Base-by-base conservation (phyloP, 495 filamentous ascomycete species). In the Aspergillus incahuasiensis region DNA sequence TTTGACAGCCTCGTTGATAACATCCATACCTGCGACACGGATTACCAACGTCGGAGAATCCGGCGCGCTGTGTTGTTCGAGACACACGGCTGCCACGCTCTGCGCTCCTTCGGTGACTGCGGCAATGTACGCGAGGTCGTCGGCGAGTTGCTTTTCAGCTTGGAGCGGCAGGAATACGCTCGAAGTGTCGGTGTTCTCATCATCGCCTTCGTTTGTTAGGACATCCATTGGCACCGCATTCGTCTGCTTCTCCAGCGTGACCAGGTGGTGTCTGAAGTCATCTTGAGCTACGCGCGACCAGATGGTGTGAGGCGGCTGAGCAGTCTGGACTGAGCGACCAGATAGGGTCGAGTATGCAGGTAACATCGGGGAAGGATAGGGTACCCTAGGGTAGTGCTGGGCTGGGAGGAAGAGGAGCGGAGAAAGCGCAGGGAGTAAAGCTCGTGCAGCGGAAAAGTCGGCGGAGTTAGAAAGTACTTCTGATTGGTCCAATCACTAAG, bases 191-290 rank as follows among this genome's bases (percentile, higher is more conserved):
- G 39, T 6, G 1, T 41, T 1, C 22, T 52, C 48, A 19, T 52
- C 11, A 25, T 43, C 13, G 35, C 3, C 38, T 43, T 28, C 49
- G 25, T 38, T 20, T 22, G 38, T 52, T 21, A 52, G 38, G 25
- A 52, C 49, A 52, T 52, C 49, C 35, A 52, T 52, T 32, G 38
- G 49, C 22, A 52, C 49, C 22, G 49, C 49, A 30, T 52, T 52
- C 1, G 49, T 52, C 49, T 52, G 49, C 49, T 42, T 52, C 38
- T 42, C 20, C 49, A 52, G 39, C 20, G 39, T 42, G 49, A 52
- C 49, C n/a, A 52, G 49, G 38, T 43, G 49, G 15, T 30, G 20
- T 30, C 49, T 15, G 39, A 52, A 52, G 35, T 25, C 49, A 52
- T 52, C 49, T 52, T 52, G 38, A 12, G 49, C 1, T 42, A 52